Conservation (phyloP, 2,329 filamentous ascomycete genomes). For the Harringtonia aguacate region DNA sequence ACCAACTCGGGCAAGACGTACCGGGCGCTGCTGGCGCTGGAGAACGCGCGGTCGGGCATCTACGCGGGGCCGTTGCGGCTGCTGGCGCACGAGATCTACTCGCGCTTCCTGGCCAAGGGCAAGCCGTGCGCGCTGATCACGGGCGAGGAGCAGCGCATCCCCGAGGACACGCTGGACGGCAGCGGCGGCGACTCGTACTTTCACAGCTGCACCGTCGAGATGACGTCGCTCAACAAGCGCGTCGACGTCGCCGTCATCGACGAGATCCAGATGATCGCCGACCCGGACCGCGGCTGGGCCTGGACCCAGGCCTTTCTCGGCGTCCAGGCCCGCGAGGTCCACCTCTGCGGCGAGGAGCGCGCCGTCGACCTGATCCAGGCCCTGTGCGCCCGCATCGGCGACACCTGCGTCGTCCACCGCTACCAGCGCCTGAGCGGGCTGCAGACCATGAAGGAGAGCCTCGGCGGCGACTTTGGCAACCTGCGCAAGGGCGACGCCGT, state of each 20-base stretch:
- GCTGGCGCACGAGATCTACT: conserved; percentile 88
- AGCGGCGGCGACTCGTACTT: conserved; percentile 41
- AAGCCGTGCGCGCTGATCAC: conserved; percentile 72
- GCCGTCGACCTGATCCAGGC: conserved; percentile 68
- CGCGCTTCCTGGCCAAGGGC: conserved; percentile 71
- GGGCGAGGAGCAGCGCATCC: conserved; percentile 75
- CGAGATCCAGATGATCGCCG: conserved; percentile 95
- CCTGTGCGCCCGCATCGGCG: conserved; percentile 68
- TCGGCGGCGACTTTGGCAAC: conserved; percentile 51
- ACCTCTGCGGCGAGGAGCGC: conserved; percentile 85
- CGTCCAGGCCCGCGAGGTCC: conserved; percentile 76
- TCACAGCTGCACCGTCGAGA: conserved; percentile 88
- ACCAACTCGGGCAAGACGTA: conserved; percentile 99
- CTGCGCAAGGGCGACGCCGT: conserved; percentile 85
- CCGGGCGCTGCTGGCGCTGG: conserved; percentile 75
- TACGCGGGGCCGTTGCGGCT: conserved; percentile 86
- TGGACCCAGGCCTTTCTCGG: conserved; percentile 91
- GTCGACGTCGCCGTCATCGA: conserved; percentile 93
- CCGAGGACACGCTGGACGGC: conserved; percentile 29
- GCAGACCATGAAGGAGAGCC: conserved; percentile 49
- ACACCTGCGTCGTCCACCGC: conserved; percentile 68
- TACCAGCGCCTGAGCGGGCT: conserved; percentile 80
- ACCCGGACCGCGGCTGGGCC: conserved; percentile 72
- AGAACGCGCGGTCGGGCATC: conserved; percentile 47
- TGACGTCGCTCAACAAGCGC: conserved; percentile 45